phyloP scores from a whole-genome alignment of 2,329 filamentous ascomycete genomes.

The Dothideomycetes sp. region DNA sequence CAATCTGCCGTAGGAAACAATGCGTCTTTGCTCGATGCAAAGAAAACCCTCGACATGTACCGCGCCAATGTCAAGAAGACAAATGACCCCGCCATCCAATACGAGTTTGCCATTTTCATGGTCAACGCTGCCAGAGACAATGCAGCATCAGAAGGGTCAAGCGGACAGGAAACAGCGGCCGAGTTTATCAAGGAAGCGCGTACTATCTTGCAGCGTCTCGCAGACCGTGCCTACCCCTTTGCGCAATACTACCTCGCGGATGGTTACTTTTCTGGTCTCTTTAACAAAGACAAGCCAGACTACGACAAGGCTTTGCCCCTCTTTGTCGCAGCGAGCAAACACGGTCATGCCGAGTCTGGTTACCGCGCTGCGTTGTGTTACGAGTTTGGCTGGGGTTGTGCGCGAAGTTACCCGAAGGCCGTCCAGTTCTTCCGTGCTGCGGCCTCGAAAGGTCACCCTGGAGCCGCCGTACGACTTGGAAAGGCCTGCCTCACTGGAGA shows the following conservation, averaged over 20 bases:
- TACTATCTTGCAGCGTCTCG: slow-evolving; percentile 74
- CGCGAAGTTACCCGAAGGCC: slow-evolving; percentile 81
- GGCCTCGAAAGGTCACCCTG: slow-evolving; percentile 88
- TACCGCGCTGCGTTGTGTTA: slow-evolving; percentile 92
- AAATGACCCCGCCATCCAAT: slow-evolving; percentile 79
- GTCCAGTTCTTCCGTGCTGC: slow-evolving; percentile 87
- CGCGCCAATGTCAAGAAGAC: slow-evolving; percentile 95
- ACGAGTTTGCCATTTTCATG: slow-evolving; percentile 93
- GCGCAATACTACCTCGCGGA: slow-evolving; percentile 97
- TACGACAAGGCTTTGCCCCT: slow-evolving; percentile 85
- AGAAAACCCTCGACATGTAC: slow-evolving; percentile 97
- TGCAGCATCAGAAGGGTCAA: slow-evolving; percentile 28
- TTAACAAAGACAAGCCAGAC: slow-evolving; percentile 90
- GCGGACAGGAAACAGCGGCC: slow-evolving; percentile 35
- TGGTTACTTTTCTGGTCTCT: slow-evolving; percentile 86
- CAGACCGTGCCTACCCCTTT: slow-evolving; percentile 86
- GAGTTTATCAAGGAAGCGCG: slow-evolving; percentile 80
- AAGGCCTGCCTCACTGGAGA: slow-evolving; percentile 85
- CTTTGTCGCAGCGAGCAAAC: slow-evolving; percentile 88
- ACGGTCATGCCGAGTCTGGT: slow-evolving; percentile 91
- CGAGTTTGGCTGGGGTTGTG: slow-evolving; percentile 95
- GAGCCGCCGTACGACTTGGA: slow-evolving; percentile 85
- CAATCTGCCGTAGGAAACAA: slow-evolving; percentile 75
- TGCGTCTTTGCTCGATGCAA: slow-evolving; percentile 79
- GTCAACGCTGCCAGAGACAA: slow-evolving; percentile 80